Conservation (phyloP, 169 alveolate genomes). For the Theileria equi region DNA sequence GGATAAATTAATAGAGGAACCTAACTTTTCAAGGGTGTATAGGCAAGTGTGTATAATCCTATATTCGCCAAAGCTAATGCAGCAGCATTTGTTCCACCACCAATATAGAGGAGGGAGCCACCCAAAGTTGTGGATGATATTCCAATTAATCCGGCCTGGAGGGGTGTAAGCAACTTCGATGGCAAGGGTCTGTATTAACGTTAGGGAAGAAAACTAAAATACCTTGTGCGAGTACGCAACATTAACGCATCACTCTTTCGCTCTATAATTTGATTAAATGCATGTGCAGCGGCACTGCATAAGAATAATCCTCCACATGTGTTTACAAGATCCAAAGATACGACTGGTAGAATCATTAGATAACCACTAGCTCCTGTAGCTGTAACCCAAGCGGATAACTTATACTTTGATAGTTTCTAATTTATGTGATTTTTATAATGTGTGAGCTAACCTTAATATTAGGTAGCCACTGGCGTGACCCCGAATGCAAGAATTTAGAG, state of each 20-base stretch:
- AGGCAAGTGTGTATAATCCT: constrained; percentile 45
- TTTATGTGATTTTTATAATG: neutral
- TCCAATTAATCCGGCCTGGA: constrained; percentile 37
- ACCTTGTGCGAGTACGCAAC: constrained; percentile 74
- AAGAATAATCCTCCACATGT: constrained; percentile 68
- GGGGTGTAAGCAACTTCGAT: constrained; percentile 27
- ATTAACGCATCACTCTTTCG: constrained; percentile 66
- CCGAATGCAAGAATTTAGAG: neutral
- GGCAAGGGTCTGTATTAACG: constrained; percentile 45
- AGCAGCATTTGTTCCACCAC: constrained; percentile 34
- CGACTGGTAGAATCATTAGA: constrained; percentile 57
- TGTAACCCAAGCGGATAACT: constrained; percentile 76
- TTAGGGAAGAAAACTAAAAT: neutral
- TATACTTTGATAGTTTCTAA: constrained; percentile 50
- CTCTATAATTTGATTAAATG: constrained; percentile 73
- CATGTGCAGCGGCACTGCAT: constrained; percentile 75
- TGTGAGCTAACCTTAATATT: neutral
- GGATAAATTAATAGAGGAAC: neutral
- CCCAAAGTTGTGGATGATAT: constrained; percentile 30
- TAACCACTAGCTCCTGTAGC: constrained; percentile 75
- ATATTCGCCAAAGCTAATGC: constrained; percentile 48
- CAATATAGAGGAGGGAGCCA: constrained; percentile 26
- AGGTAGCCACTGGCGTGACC: neutral
- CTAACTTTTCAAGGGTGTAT: constrained; percentile 57
- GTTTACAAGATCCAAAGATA: constrained; percentile 27